Conservation (phyloP, 2,329 filamentous ascomycete genomes). For the Fonsecaea monophora region DNA sequence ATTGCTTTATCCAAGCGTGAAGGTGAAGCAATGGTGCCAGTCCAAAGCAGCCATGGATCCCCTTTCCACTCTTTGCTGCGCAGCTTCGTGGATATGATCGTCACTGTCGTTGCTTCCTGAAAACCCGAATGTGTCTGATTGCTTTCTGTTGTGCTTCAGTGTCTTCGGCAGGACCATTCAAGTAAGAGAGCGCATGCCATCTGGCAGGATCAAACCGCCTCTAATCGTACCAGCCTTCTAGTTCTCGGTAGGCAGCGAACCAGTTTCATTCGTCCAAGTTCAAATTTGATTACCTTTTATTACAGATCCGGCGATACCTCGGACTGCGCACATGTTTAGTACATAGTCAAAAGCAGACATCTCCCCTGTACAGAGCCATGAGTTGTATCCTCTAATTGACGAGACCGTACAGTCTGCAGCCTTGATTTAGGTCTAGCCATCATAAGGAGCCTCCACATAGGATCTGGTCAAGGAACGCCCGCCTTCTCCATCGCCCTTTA, state of each 20-base stretch:
- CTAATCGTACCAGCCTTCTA: background rate
- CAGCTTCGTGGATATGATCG: background rate
- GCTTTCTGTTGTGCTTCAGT: background rate
- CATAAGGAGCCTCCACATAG: background rate
- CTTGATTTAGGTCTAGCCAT: background rate
- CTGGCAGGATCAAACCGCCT: background rate
- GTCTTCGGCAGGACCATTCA: background rate
- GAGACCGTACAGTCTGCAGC: background rate
- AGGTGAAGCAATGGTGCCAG: background rate
- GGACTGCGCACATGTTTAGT: background rate
- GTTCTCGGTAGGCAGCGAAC: background rate
- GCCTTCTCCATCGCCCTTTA: background rate
- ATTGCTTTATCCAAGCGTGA: background rate
- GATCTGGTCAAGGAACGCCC: background rate
- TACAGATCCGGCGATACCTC: conserved; percentile 4
- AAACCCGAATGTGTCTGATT: background rate
- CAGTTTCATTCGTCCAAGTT: background rate
- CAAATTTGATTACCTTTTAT: conserved; percentile 16
- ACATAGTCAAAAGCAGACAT: background rate
- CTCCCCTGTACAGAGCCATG: background rate
- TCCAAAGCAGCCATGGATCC: background rate
- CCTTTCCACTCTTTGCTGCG: background rate
- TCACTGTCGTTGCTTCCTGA: background rate
- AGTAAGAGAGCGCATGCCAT: background rate
- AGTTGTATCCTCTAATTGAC: background rate